Conservation (phyloP, 2,329 filamentous ascomycete species). For the Gliomastix tumulicola region DNA sequence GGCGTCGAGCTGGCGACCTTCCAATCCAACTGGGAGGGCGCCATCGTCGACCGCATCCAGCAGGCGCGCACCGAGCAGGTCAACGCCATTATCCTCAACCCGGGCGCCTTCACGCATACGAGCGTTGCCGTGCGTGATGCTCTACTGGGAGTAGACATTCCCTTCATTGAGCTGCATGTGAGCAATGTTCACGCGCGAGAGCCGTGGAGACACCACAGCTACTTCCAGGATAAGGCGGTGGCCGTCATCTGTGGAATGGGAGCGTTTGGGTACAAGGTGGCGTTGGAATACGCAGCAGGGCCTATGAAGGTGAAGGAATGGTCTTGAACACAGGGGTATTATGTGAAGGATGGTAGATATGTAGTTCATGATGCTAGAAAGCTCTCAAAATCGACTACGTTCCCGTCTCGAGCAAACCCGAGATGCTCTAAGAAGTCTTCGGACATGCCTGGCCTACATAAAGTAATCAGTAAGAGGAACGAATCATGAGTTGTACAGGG, state of each 20-base stretch:
- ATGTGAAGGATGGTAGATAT: background rate
- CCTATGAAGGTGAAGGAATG: conserved; percentile 33
- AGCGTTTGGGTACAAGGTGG: conserved; percentile 52
- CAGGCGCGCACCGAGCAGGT: conserved; percentile 47
- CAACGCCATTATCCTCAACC: conserved; percentile 69
- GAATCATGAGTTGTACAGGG: background rate
- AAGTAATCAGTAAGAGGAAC: background rate
- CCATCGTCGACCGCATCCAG: conserved; percentile 68
- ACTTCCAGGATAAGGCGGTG: conserved; percentile 67
- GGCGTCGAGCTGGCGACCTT: conserved; percentile 47
- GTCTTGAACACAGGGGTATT: conserved; percentile 1
- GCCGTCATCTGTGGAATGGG: conserved; percentile 68
- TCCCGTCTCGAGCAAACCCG: conserved; percentile 1
- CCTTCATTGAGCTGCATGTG: conserved; percentile 73
- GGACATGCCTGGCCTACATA: background rate
- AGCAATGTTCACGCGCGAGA: conserved; percentile 69
- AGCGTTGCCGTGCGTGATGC: conserved; percentile 72
- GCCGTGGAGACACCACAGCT: conserved; percentile 61
- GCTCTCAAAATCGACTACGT: background rate
- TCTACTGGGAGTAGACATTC: conserved; percentile 59
- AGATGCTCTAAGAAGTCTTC: conserved; percentile 3
- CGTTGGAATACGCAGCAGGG: conserved; percentile 45
- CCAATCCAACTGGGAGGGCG: conserved; percentile 75
- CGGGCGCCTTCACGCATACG: conserved; percentile 69
- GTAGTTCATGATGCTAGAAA: background rate